These are phyloP conservation scores for Annulohypoxylon maeteangense DNA, from an alignment of 495 filamentous ascomycete genomes.

Conservation along the genomic window DNA sequence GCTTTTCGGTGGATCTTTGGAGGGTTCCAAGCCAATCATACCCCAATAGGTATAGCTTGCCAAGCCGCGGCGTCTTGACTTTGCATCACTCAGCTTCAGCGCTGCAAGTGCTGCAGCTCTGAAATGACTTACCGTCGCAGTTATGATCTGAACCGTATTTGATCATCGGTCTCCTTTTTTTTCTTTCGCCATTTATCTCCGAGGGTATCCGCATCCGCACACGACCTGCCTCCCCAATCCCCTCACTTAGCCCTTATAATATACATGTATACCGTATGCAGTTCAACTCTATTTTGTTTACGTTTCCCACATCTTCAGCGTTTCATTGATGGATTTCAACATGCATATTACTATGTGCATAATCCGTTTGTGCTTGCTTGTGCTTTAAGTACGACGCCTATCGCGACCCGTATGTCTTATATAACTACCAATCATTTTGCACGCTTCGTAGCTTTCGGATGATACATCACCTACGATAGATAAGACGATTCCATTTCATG, in stretches of 20 bases:
- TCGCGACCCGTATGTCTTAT: not conserved
- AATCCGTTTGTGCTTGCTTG: conserved; percentile 1
- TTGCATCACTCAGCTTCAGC: conserved; percentile 24
- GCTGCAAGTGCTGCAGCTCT: conserved; percentile 26
- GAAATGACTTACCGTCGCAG: conserved; percentile 13
- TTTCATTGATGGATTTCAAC: not conserved
- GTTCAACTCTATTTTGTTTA: not conserved
- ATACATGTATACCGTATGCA: conserved; percentile 1
- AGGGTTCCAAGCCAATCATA: conserved; percentile 26
- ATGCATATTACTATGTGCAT: not conserved
- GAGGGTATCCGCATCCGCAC: not conserved
- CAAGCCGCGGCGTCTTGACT: conserved; percentile 30
- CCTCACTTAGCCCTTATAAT: conserved; percentile 1
- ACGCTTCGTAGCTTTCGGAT: not conserved
- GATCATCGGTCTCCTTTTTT: conserved; percentile 27
- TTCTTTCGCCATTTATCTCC: conserved; percentile 21
- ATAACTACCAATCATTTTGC: conserved; percentile 6
- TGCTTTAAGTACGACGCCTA: conserved; percentile 4
- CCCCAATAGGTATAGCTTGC: conserved; percentile 19
- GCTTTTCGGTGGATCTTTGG: not conserved
- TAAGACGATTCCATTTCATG: not conserved
- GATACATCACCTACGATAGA: not conserved
- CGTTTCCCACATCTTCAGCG: not conserved
- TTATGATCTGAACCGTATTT: conserved; percentile 10
- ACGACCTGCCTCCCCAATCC: not conserved